A percentile compares a stretch with the other conserved stretches of the same genome.
phyloP scores from a whole-genome alignment of 495 filamentous ascomycete genomes.

The Tricharina praecox region DNA sequence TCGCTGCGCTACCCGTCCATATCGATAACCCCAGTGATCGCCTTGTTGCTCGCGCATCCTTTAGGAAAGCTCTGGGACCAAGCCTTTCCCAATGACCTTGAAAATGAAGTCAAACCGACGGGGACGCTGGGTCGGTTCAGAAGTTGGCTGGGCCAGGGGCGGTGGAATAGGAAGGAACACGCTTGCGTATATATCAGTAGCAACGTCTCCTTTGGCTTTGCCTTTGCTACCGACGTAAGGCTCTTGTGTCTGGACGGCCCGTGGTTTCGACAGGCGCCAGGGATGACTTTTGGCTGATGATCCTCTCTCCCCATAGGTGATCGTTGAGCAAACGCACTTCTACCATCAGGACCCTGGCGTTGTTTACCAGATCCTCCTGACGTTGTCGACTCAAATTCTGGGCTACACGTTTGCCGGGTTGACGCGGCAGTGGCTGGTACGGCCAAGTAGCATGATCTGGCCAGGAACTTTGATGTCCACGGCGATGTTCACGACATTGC shows the following conservation, averaged over 20 bases:
- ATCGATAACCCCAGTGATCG: conserved; percentile 70
- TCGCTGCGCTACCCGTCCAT: conserved; percentile 72
- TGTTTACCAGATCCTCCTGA: conserved; percentile 63
- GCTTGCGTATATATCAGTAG: conserved; percentile 76
- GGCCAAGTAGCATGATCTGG: conserved; percentile 83
- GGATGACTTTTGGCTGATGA: not conserved
- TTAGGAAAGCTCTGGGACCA: conserved; percentile 64
- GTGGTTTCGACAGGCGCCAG: not conserved
- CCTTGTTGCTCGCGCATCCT: conserved; percentile 63
- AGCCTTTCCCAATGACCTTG: conserved; percentile 29
- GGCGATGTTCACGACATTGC: conserved; percentile 70
- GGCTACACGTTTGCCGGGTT: conserved; percentile 73
- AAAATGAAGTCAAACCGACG: conserved; percentile 10
- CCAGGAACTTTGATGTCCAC: conserved; percentile 75
- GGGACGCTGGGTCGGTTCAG: conserved; percentile 33
- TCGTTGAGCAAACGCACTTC: conserved; percentile 74
- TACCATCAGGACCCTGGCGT: conserved; percentile 62
- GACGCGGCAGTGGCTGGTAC: conserved; percentile 59
- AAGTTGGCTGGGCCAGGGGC: conserved; percentile 61
- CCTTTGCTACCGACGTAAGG: conserved; percentile 56
- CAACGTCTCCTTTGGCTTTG: conserved; percentile 82
- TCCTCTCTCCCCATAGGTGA: conserved; percentile 34
- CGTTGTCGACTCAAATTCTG: conserved; percentile 67
- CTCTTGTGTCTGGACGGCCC: no score
- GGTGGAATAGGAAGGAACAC: conserved; percentile 78